phyloP scores from a whole-genome alignment of 805 yeast species.

The Wickerhamiella brachini region DNA sequence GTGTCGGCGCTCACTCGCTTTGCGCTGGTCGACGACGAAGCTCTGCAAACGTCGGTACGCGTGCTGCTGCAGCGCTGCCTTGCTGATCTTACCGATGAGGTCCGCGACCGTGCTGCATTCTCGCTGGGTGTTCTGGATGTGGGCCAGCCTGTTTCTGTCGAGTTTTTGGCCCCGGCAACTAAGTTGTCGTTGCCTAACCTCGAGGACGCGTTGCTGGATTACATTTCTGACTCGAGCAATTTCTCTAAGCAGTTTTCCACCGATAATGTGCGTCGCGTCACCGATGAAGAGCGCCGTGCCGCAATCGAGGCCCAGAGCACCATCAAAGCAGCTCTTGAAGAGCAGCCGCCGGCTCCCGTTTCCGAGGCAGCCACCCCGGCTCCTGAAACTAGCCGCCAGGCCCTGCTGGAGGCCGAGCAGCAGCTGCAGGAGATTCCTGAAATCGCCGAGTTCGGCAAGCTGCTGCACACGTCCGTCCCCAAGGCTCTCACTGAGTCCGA shows the following conservation, averaged over 20 bases:
- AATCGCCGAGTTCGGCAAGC: slow-evolving; percentile 55
- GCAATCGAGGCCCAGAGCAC: slow-evolving; percentile 1
- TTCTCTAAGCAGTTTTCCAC: slow-evolving; percentile 56
- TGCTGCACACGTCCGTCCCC: slow-evolving; percentile 54
- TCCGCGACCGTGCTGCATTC: slow-evolving; percentile 90
- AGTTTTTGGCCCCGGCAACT: slow-evolving; percentile 42
- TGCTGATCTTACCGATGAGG: slow-evolving; percentile 88
- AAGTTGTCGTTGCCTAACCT: slow-evolving; percentile 62
- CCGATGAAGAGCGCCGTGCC: slow-evolving; percentile 24
- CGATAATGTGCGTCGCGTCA: slow-evolving; percentile 40
- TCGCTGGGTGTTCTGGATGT: slow-evolving; percentile 48
- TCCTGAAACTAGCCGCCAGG: slow-evolving; percentile 1
- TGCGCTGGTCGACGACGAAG: slow-evolving; percentile 58
- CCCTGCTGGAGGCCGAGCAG: slow-evolving; percentile 36
- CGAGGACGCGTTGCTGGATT: slow-evolving; percentile 62
- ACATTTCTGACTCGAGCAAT: slow-evolving; percentile 39
- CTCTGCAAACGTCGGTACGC: slow-evolving; percentile 52
- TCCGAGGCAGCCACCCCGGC: slow-evolving; percentile 13
- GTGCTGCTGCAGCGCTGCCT: slow-evolving; percentile 71
- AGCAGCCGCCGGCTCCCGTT: background rate
- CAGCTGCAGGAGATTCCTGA: slow-evolving; percentile 62
- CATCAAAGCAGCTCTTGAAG: slow-evolving; percentile 5
- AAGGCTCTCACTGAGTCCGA: slow-evolving; percentile 76
- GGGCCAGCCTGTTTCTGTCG: slow-evolving; percentile 24
- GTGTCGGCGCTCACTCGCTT: slow-evolving; percentile 85